phyloP scores from a whole-genome alignment of 2,329 filamentous ascomycete genomes.

The Hypomyces rosellus region DNA sequence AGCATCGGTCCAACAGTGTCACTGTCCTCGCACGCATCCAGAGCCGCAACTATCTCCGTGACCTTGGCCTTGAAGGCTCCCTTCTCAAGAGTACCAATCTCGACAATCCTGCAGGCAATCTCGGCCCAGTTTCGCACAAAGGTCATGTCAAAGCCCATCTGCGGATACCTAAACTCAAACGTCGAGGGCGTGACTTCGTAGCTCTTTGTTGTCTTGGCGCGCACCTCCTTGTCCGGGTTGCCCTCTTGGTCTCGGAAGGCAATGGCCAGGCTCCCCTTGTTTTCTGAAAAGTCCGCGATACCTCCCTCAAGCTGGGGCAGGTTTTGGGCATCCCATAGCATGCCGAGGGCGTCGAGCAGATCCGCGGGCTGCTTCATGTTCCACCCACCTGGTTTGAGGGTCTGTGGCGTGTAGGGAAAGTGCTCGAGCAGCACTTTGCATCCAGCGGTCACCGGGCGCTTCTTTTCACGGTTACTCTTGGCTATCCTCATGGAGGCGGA shows the following conservation, averaged over 20 bases:
- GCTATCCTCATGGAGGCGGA: neutral
- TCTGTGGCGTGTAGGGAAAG: too few species aligned
- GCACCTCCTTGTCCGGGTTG: neutral
- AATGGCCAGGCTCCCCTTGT: conserved; percentile 1
- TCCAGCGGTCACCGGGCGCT: too few species aligned
- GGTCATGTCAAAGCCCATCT: conserved; percentile 20
- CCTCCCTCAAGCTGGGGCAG: too few species aligned
- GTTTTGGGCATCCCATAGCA: too few species aligned
- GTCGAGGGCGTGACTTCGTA: conserved; percentile 15
- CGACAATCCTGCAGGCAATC: conserved; percentile 12
- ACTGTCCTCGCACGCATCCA: neutral
- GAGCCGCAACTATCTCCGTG: neutral
- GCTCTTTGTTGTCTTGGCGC: neutral
- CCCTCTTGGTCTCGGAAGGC: neutral
- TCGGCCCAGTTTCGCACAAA: conserved; percentile 19
- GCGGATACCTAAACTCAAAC: conserved; percentile 20
- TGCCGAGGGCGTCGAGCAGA: too few species aligned
- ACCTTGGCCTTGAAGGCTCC: conserved; percentile 5
- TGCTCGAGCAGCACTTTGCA: too few species aligned
- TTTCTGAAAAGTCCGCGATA: too few species aligned
- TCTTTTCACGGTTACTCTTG: too few species aligned
- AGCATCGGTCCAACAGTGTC: conserved; percentile 6
- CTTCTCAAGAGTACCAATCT: conserved; percentile 11
- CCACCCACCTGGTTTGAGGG: too few species aligned
- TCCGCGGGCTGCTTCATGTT: too few species aligned